A percentile compares a stretch with the other conserved stretches of the same genome.
Evolutionary conservation across 495 filamentous ascomycete genomes (phyloP).

Genomic region (Talaromyces ruber): DNA sequence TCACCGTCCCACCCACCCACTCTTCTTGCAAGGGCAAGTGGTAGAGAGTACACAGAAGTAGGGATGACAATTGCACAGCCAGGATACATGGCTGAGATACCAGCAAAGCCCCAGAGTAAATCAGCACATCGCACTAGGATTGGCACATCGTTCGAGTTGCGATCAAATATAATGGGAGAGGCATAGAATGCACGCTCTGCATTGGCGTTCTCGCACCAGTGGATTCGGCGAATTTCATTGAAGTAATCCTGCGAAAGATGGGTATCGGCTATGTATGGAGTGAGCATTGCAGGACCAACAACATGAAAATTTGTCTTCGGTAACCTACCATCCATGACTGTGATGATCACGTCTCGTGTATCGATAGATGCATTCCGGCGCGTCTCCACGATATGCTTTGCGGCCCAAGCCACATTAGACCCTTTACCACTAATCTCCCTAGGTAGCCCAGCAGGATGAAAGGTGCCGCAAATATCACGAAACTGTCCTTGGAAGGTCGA

Average conservation of each 20-base stretch:
- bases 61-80: slow-evolving; percentile 53
- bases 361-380: slow-evolving; percentile 31
- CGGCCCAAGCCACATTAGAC: slow-evolving; percentile 60
- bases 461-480: slow-evolving; percentile 48
- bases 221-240: slow-evolving; percentile 48
- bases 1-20: slow-evolving; percentile 62
- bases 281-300: neutral
- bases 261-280: slow-evolving; percentile 47
- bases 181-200: slow-evolving; percentile 52
- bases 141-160: slow-evolving; percentile 57
- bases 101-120: slow-evolving; percentile 56
- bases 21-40: slow-evolving; percentile 50
- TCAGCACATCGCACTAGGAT: slow-evolving; percentile 61
- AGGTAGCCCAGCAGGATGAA: slow-evolving; percentile 52
- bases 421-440: slow-evolving; percentile 60
- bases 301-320: slow-evolving; percentile 3
- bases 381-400: slow-evolving; percentile 48
- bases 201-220: slow-evolving; percentile 43
- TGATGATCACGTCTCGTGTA: slow-evolving; percentile 54
- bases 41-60: slow-evolving; percentile 61
- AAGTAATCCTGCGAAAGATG: slow-evolving; percentile 60
- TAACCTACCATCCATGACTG: slow-evolving; percentile 58
- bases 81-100: slow-evolving; percentile 55
- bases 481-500: slow-evolving; percentile 50
- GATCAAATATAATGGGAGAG: slow-evolving; percentile 64